Evolutionary conservation across 805 yeast genomes (phyloP), one percentile per base, ranked within the genome.

Genomic region (Middelhovenomyces tepae): DNA sequence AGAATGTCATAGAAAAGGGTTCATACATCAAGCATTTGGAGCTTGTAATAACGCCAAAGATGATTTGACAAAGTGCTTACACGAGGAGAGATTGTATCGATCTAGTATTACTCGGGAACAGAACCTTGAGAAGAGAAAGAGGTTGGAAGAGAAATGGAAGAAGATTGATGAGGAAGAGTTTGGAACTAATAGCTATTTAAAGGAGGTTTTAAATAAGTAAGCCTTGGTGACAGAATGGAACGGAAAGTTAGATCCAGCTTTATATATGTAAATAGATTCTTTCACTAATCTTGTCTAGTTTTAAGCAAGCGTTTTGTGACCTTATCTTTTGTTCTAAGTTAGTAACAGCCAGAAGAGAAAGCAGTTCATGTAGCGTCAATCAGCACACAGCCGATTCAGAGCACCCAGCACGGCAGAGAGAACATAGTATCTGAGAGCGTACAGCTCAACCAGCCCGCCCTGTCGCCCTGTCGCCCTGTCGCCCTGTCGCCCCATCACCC

Each of bases 291-390:
- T 67, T 89, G 97, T 60, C 98, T 80, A 37, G 95, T 85, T 65
- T 79, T 87, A 61, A 91, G 73, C 49, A 81, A 75, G 53, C 93
- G 75, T 64, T 79, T 86, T 35, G 76, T 72, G 37, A 91, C 94
- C 59, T 84, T 82, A 55, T 89, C 97, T 62, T 86, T 86, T 29
- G 94, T 83, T 33, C n/a, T n/a, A n/a, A n/a, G n/a, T n/a, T n/a
- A 14, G 28, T 14, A n/a, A n/a, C n/a, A n/a, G n/a, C n/a, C n/a
- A n/a, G n/a, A n/a, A n/a, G n/a, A 19, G 7, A 16, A 27, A 15
- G 5, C 20, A 11, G 4, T 7, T 3, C 6, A 7, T 10, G 18
- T 18, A 27, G 17, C 6, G 20, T 16, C 17, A 11, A 22, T n/a
- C n/a, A n/a, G n/a, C n/a, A n/a, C n/a, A n/a, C n/a, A n/a, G n/a